These are phyloP conservation scores for Alectoria sarmentosa DNA, from an alignment of 495 filamentous ascomycete genomes.

Conservation along the genomic window DNA sequence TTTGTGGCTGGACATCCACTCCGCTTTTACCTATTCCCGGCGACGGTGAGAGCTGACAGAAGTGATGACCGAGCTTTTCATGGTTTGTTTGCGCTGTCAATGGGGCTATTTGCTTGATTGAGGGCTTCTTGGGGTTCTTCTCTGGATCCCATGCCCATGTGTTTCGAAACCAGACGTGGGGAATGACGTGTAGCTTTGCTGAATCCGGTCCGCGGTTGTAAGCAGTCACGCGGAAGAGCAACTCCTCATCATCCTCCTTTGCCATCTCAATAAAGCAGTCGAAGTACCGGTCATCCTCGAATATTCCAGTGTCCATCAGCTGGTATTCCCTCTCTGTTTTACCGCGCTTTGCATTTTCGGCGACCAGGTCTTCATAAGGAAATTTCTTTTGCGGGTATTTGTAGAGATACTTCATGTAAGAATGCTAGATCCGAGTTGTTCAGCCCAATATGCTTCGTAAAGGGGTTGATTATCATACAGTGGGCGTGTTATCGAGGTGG, in stretches of 20 bases:
- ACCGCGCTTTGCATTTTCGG: constrained; percentile 71
- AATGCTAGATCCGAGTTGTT: constrained; percentile 54
- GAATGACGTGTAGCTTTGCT: constrained; percentile 85
- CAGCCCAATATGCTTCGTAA: constrained; percentile 31
- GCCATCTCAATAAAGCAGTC: constrained; percentile 96
- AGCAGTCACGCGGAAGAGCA: constrained; percentile 89
- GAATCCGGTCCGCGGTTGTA: constrained; percentile 92
- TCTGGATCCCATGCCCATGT: constrained; percentile 92
- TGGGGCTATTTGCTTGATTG: constrained; percentile 54
- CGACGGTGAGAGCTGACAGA: constrained; percentile 80
- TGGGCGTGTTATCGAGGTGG: constrained; percentile 88
- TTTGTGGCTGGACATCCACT: constrained; percentile 71
- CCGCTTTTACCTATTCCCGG: constrained; percentile 71
- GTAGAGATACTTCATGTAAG: constrained; percentile 98
- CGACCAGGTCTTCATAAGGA: constrained; percentile 78
- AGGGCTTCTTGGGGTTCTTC: constrained; percentile 62
- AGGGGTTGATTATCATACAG: constrained; percentile 31
- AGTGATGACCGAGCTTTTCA: constrained; percentile 70
- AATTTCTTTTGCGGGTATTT: constrained; percentile 92
- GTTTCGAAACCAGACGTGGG: constrained; percentile 95
- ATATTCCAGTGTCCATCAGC: constrained; percentile 82
- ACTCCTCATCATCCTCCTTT: constrained; percentile 83
- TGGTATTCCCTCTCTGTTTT: constrained; percentile 82
- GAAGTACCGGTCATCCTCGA: constrained; percentile 91
- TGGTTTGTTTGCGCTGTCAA: constrained; percentile 68